Evolutionary conservation across 2,329 filamentous ascomycete species (phyloP).

Genomic region (Colletotrichum eremochloae): DNA sequence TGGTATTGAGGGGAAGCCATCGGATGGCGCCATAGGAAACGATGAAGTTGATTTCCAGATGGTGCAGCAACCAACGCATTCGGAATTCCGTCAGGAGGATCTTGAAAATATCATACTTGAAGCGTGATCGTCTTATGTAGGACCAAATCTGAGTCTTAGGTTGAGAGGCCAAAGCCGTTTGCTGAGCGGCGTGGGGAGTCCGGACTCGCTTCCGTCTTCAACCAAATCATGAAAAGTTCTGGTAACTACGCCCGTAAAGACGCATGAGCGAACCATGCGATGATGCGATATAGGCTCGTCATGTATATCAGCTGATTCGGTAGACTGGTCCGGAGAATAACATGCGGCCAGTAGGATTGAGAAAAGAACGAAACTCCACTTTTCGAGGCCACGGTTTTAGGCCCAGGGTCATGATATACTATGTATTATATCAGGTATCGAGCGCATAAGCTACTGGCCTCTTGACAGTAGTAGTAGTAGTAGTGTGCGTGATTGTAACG

Average conservation of each 20-base stretch:
- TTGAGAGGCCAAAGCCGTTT: neutral
- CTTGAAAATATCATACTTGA: neutral
- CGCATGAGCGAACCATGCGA: neutral
- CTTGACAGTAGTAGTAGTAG: neutral
- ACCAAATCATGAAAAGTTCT: neutral
- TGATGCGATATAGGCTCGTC: neutral
- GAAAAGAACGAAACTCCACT: conserved; percentile 9
- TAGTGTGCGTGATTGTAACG: no score
- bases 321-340: neutral
- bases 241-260: neutral
- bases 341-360: neutral
- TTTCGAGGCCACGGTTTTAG: neutral
- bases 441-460: neutral
- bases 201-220: neutral
- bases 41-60: neutral
- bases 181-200: neutral
- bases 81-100: neutral
- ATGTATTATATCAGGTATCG: no score
- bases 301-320: conserved; percentile 4
- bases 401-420: neutral
- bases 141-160: neutral
- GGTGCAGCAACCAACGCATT: neutral
- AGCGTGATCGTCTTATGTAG: neutral
- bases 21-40: conserved; percentile 21
- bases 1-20: conserved; percentile 16